A percentile compares a stretch with the other conserved stretches of the same genome.
phyloP scores from a whole-genome alignment of 2,329 filamentous ascomycete genomes.

The Lachnellula cervina region DNA sequence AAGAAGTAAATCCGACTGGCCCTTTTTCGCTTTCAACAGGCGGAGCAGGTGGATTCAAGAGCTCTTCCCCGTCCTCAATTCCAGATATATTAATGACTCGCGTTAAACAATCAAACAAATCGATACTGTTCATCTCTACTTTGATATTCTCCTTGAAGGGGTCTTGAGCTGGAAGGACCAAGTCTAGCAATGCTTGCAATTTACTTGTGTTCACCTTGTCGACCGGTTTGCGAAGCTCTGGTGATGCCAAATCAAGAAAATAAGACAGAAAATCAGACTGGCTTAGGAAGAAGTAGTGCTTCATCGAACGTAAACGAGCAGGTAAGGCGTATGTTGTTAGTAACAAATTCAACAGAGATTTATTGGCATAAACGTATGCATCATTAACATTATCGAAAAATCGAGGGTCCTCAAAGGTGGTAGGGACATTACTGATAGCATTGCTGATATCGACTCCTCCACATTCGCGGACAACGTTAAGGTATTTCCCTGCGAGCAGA shows the following conservation, averaged over 20 bases:
- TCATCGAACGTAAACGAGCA: constrained; percentile 79
- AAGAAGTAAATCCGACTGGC: constrained; percentile 79
- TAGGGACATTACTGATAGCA: constrained; percentile 80
- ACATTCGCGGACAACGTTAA: constrained; percentile 96
- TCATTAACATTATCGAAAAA: constrained; percentile 95
- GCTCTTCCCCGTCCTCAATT: constrained; percentile 78
- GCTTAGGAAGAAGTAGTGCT: constrained; percentile 99
- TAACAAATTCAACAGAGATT: constrained; percentile 83
- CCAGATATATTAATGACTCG: constrained; percentile 92
- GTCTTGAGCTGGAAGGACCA: constrained; percentile 61
- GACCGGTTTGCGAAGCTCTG: constrained; percentile 85
- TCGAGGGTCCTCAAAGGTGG: constrained; percentile 83
- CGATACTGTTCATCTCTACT: constrained; percentile 91
- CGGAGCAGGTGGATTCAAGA: constrained; percentile 63
- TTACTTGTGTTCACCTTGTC: constrained; percentile 66
- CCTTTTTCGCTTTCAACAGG: constrained; percentile 70
- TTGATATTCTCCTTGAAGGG: constrained; percentile 96
- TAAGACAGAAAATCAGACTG: constrained; percentile 98
- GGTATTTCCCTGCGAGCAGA: constrained; percentile 89
- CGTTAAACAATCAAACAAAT: constrained; percentile 86
- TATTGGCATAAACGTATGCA: constrained; percentile 93
- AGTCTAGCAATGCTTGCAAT: constrained; percentile 73
- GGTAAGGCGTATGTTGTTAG: constrained; percentile 90
- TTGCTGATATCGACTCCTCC: constrained; percentile 93
- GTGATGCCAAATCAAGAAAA: constrained; percentile 86